Evolutionary conservation across 202 grass and related monocot species (phyloP).

Genomic region (Panicum hallii): DNA sequence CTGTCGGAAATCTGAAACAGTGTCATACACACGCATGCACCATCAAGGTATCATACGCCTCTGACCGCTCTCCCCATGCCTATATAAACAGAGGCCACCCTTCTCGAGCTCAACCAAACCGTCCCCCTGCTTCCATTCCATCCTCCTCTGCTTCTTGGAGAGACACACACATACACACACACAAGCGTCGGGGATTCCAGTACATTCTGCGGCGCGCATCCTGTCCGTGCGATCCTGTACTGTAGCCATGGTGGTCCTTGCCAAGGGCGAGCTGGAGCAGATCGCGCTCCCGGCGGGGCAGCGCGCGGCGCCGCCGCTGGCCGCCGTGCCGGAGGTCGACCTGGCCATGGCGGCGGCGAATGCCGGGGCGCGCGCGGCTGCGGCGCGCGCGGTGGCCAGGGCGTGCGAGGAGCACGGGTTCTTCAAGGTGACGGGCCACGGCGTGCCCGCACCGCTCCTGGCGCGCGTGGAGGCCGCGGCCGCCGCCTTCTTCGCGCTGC

Average conservation of each 20-base stretch:
- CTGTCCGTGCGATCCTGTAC: too few species aligned
- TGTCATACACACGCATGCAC: too few species aligned
- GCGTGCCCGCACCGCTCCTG: slow-evolving; percentile 56
- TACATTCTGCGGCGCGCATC: too few species aligned
- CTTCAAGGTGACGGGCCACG: slow-evolving; percentile 87
- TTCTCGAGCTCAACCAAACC: not conserved
- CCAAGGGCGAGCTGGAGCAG: slow-evolving; percentile 67
- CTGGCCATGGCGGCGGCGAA: slow-evolving; percentile 15
- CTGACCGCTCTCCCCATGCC: too few species aligned
- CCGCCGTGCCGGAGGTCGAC: slow-evolving; percentile 58
- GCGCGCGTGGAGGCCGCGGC: slow-evolving; percentile 56
- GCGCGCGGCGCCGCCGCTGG: slow-evolving; percentile 32
- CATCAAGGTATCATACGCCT: too few species aligned
- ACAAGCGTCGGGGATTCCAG: too few species aligned
- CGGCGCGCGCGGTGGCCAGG: slow-evolving; percentile 44
- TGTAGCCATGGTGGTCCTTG: slow-evolving; percentile 61
- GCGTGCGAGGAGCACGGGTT: slow-evolving; percentile 79
- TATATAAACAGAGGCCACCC: too few species aligned
- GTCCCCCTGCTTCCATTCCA: not conserved
- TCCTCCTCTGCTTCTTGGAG: slow-evolving; percentile 16
- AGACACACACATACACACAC: not conserved
- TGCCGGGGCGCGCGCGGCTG: slow-evolving; percentile 5
- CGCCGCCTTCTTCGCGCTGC: slow-evolving; percentile 63
- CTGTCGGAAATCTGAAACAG: too few species aligned
- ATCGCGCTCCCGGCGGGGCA: slow-evolving; percentile 58